phyloP scores from a whole-genome alignment of 31 red algal species.

The Asparagopsis taxiformis region DNA sequence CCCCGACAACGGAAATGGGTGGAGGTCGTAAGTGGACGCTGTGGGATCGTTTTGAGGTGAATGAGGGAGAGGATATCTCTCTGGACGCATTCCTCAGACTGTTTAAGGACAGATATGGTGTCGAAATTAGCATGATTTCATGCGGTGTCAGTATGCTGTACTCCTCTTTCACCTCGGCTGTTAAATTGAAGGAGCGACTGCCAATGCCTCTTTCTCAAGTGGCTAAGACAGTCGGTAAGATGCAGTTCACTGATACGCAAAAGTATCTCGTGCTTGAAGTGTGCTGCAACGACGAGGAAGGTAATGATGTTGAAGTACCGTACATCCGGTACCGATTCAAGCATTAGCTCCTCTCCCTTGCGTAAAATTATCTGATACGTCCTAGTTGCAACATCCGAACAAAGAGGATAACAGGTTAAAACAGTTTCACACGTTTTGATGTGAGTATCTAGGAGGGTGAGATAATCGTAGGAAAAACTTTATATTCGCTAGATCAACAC shows the following conservation, averaged over 20 bases:
- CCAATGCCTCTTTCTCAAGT: slow-evolving; percentile 87
- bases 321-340: slow-evolving; percentile 93
- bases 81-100: slow-evolving; percentile 81
- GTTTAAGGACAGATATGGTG: slow-evolving; percentile 76
- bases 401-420: too few relatives aligned
- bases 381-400: too few relatives aligned
- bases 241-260: slow-evolving; percentile 73
- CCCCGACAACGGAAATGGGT: slow-evolving; percentile 83
- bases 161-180: slow-evolving; percentile 84
- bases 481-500: too few relatives aligned
- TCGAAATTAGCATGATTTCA: slow-evolving; percentile 95
- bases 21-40: slow-evolving; percentile 85
- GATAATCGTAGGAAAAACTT: too few relatives aligned
- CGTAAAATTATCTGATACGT: too few relatives aligned
- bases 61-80: slow-evolving; percentile 82
- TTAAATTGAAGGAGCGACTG: slow-evolving; percentile 82
- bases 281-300: slow-evolving; percentile 84
- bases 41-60: slow-evolving; percentile 97
- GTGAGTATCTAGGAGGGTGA: too few relatives aligned
- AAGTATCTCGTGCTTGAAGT: slow-evolving; percentile 93
- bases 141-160: slow-evolving; percentile 95
- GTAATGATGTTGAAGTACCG: slow-evolving; percentile 97
- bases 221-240: slow-evolving; percentile 82
- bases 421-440: too few relatives aligned
- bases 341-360: slow-evolving; percentile 17